Conservation (phyloP, 192 early-diverging fungal genomes). For the Backusella parvicylindrica region DNA sequence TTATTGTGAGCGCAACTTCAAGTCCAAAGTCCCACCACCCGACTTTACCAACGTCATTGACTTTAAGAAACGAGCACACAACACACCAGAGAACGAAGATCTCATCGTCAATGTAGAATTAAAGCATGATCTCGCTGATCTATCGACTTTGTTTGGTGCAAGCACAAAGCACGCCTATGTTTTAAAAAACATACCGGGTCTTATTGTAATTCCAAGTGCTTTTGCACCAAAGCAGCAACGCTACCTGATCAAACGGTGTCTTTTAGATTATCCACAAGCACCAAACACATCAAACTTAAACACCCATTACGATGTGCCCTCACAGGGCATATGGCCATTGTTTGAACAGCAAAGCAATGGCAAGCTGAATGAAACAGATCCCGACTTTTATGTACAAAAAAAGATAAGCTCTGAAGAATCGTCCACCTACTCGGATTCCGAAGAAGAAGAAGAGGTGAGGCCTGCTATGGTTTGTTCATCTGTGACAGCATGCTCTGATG, state of each 20-base stretch:
- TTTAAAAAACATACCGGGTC: constrained; percentile 29
- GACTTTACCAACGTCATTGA: constrained; percentile 56
- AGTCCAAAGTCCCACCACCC: constrained; percentile 44
- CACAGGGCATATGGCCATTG: constrained; percentile 57
- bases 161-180: neutral
- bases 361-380: constrained; percentile 18
- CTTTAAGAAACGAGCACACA: constrained; percentile 35
- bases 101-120: constrained; percentile 1
- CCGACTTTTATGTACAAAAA: constrained; percentile 30
- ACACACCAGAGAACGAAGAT: neutral
- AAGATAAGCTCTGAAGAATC: neutral
- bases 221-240: constrained; percentile 74
- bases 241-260: constrained; percentile 62
- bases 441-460: neutral
- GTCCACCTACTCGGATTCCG: neutral
- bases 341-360: constrained; percentile 37
- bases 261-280: constrained; percentile 69
- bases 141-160: constrained; percentile 15
- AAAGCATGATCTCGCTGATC: constrained; percentile 3
- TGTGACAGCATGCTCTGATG: constrained; percentile 8
- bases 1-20: constrained; percentile 60
- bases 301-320: constrained; percentile 74
- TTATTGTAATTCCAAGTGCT: constrained; percentile 77
- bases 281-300: constrained; percentile 91
- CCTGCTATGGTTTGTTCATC: neutral